These are phyloP conservation scores for Cladosporium oxysporum DNA, from an alignment of 2,329 filamentous ascomycete species.

Conservation along the genomic window DNA sequence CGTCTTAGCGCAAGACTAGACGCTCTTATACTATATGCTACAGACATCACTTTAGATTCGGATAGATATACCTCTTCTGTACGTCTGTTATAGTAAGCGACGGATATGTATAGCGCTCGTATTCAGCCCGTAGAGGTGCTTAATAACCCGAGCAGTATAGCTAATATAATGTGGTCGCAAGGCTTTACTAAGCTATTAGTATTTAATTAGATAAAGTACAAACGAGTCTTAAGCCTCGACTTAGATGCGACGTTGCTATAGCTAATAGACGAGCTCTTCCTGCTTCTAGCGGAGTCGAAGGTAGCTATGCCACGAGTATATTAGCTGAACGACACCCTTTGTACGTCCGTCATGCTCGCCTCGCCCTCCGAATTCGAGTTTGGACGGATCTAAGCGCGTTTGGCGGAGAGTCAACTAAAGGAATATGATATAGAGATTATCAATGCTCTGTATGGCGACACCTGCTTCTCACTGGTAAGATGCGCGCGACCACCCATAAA, in stretches of 20 bases:
- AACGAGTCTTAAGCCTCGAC: conserved; percentile 59
- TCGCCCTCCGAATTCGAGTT: conserved; percentile 25
- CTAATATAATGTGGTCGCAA: conserved; percentile 57
- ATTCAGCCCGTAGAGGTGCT: not conserved
- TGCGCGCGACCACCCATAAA: conserved; percentile 53
- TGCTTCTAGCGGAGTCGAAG: conserved; percentile 53
- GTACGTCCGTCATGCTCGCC: conserved; percentile 25
- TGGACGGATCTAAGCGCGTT: conserved; percentile 19
- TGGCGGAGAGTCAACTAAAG: conserved; percentile 34
- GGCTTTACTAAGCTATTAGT: conserved; percentile 69
- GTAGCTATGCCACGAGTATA: conserved; percentile 72
- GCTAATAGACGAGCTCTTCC: conserved; percentile 70
- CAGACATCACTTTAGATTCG: not conserved
- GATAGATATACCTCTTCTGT: conserved; percentile 30
- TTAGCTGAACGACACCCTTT: conserved; percentile 57
- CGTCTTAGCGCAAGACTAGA: conserved; percentile 47
- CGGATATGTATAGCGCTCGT: not conserved
- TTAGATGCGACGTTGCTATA: conserved; percentile 65
- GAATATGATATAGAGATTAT: conserved; percentile 49
- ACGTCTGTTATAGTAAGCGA: not conserved
- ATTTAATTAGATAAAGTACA: conserved; percentile 67
- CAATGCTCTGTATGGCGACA: conserved; percentile 63
- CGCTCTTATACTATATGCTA: conserved; percentile 48
- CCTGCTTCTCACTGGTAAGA: conserved; percentile 63
- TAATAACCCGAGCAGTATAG: not conserved